phyloP scores from a whole-genome alignment of 2,329 filamentous ascomycete species.

The Peltaster fructicola region DNA sequence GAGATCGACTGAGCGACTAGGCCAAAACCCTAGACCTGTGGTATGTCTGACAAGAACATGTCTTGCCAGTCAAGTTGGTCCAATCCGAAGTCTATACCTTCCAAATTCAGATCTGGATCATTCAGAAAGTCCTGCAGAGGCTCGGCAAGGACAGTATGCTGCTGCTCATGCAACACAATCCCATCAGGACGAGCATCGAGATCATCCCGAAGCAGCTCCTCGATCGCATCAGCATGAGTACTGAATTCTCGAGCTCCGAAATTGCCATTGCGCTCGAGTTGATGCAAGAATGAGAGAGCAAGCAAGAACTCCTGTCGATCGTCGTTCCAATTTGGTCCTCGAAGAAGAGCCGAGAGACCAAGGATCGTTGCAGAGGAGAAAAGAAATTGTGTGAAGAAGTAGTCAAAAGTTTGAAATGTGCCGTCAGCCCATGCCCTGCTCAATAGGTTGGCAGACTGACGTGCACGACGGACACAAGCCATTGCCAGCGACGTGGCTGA shows the following conservation, averaged over 20 bases:
- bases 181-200: constrained; percentile 1
- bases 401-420: constrained; percentile 30
- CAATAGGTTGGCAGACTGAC: constrained; percentile 26
- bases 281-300: constrained; percentile 22
- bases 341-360: constrained; percentile 25
- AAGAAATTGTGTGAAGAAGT: constrained; percentile 30
- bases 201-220: constrained; percentile 5
- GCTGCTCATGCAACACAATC: constrained; percentile 1
- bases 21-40: too few relatives aligned
- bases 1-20: too few relatives aligned
- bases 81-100: constrained; percentile 12
- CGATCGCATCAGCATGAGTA: constrained; percentile 21
- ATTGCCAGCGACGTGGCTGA: constrained; percentile 24
- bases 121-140: constrained; percentile 9
- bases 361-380: constrained; percentile 30
- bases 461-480: constrained; percentile 28
- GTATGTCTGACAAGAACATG: too few relatives aligned
- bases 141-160: too few relatives aligned
- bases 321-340: constrained; percentile 14
- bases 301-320: constrained; percentile 26
- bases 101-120: constrained; percentile 8
- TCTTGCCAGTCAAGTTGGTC: too few relatives aligned
- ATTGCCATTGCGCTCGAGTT: constrained; percentile 25
- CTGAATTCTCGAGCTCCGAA: constrained; percentile 26
- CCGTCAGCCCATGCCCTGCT: constrained; percentile 31